Base-by-base conservation (phyloP, 768 basidiomycete species). In the Hemileccinum rubropunctum region DNA sequence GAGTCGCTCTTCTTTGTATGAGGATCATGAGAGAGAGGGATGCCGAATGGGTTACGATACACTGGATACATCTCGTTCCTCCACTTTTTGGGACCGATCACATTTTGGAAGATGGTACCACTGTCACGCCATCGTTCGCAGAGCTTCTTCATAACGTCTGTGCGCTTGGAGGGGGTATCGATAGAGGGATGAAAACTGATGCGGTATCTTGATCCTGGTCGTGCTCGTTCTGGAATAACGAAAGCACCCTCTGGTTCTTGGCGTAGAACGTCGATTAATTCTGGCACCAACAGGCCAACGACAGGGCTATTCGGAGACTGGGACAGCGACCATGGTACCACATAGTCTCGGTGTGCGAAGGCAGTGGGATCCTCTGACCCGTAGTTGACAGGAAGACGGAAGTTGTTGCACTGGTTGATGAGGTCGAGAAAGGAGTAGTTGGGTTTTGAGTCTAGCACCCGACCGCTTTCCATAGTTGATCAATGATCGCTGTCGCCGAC, bases 11-110 rank as follows among this genome's bases (percentile, higher is more conserved):
- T 65, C 21, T 62, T 68, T 27, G 70, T 46, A 28, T 60, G 56
- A 41, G 36, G 56, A 37, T 48, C 70, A 54, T 47, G 57, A 47
- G 74, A 75, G 62, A 79, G 66, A 51, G 60, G 64, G 27, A 63
- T 59, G 9, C 83, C 82, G 58, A 90, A 84, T 2, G 89, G 87
- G 56, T 83, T 76, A 12, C 74, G 74, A 65, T 89, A 91, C 34
- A 88, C 71, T 20, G 88, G 77, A 61, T 97, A 98, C 63, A 81
- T 68, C 74, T 99, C 97, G 50, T 77, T 73, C 39, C 95, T 74
- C 95, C 95, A 98, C 48, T 93, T 88, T 55, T 67, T 74, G 14
- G 80, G 82, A 4, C 87, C 86, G 64, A 90, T 86, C 27, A 83
- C 74, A 45, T 83, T 78, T 15, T 76, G 60, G 57, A 85, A 89